Base-by-base conservation (phyloP, 176 grass and related monocot species). In the Oryza australiensis region DNA sequence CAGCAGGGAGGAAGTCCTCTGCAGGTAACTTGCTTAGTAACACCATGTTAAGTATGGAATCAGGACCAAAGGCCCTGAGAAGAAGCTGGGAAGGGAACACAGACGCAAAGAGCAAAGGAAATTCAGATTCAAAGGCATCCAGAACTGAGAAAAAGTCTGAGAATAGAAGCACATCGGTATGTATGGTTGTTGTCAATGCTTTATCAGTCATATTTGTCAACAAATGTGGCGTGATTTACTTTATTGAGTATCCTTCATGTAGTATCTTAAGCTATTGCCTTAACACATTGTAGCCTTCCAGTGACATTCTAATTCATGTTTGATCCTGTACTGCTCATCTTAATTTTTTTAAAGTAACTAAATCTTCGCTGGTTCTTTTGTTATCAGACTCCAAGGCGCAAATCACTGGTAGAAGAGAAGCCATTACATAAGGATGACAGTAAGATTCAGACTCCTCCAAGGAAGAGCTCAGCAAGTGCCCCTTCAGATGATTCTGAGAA, bases 1-100 rank as follows among this genome's bases (percentile, higher is more conserved):
- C 91, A 22, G 86, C 84, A 48, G 90, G 88, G 62, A 92, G 92
- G 74, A 95, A 84, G 85, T 88, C 91, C 65, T 94, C 93, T 64
- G 72, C 72, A 12, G 89, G 90, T 34, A 88, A 84, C 40, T 88
- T 82, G 8, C 83, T 88, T 12, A 89, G 80, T 45, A 92, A 74
- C 57, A 88, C 77, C 8, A 51, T 83, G 15, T 46, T 84, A 23
- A 87, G 70, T 55, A 64, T 88, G 29, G 89, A 83, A 72, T 82
- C 85, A 16, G 91, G 86, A 49, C 77, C 86, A 59, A 97, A 93
- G 91, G 81, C 77, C 66, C 75, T 88, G 76, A 87, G 94, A 81
- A 97, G 83, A 87, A 97, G 85, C 70, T 92, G 92, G 92, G 92
- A 97, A 85, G 94, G 85, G 60, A 87, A 87, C 20, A 62, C 64